phyloP scores from a whole-genome alignment of 805 yeast species.

The Metschnikowia lochheadii region DNA sequence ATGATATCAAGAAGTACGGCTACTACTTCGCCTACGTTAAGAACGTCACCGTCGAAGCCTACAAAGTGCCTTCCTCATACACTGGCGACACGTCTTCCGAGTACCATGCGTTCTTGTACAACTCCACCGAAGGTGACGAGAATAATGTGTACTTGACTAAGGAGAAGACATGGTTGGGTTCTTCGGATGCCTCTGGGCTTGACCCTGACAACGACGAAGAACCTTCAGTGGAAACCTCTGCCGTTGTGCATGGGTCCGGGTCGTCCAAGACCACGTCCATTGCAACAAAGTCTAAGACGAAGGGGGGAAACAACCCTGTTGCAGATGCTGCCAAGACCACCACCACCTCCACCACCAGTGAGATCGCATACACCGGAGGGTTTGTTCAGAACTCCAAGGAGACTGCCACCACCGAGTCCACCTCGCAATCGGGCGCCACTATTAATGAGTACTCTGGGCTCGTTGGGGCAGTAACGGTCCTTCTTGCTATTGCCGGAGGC shows the following conservation, averaged over 20 bases:
- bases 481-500: slow-evolving; percentile 8
- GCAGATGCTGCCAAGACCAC: slow-evolving; percentile 10
- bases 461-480: slow-evolving; percentile 7
- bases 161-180: slow-evolving; percentile 55
- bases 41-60: slow-evolving; percentile 59
- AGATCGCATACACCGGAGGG: slow-evolving; percentile 28
- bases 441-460: background rate
- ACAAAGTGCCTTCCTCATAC: slow-evolving; percentile 64
- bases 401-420: background rate
- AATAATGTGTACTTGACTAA: slow-evolving; percentile 54
- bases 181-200: slow-evolving; percentile 61
- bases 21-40: slow-evolving; percentile 69
- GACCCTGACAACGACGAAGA: slow-evolving; percentile 43
- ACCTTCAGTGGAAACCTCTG: slow-evolving; percentile 12
- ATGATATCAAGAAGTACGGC: slow-evolving; percentile 72
- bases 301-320: slow-evolving; percentile 11
- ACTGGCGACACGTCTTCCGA: slow-evolving; percentile 42
- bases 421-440: slow-evolving; percentile 7
- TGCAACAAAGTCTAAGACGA: slow-evolving; percentile 11
- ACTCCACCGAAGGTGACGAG: slow-evolving; percentile 39
- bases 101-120: slow-evolving; percentile 45
- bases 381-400: slow-evolving; percentile 30
- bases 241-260: slow-evolving; percentile 17
- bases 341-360: slow-evolving; percentile 9
- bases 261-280: slow-evolving; percentile 17